phyloP scores from a whole-genome alignment of 2,329 filamentous ascomycete genomes.

The Aspergillus aculeatus region DNA sequence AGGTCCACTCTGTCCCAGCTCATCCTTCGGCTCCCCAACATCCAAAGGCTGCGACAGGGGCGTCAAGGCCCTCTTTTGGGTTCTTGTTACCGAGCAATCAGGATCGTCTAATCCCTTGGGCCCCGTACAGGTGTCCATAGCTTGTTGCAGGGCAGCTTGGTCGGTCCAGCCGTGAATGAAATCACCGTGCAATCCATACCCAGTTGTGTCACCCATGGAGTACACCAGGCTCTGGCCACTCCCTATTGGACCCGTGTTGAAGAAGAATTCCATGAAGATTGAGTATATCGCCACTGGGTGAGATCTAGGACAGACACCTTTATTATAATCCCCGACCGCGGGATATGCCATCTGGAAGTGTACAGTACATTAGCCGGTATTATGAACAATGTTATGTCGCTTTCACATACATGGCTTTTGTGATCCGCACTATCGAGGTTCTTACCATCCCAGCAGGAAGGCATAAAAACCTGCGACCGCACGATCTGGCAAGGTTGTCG shows the following conservation, averaged over 20 bases:
- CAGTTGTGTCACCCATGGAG: constrained; percentile 49
- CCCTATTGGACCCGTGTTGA: constrained; percentile 45
- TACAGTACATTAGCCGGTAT: not conserved
- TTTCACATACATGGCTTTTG: constrained; percentile 31
- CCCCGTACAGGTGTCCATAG: constrained; percentile 32
- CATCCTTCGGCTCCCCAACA: constrained; percentile 11
- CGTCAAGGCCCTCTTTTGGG: constrained; percentile 11
- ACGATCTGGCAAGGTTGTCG: constrained; percentile 40
- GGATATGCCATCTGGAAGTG: constrained; percentile 35
- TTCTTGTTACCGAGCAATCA: constrained; percentile 19
- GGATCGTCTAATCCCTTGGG: constrained; percentile 9
- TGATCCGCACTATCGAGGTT: constrained; percentile 35
- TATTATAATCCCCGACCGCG: constrained; percentile 32
- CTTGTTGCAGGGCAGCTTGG: constrained; percentile 38
- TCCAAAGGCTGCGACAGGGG: constrained; percentile 12
- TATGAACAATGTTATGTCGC: not conserved
- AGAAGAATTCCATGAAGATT: constrained; percentile 62
- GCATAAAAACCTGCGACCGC: constrained; percentile 39
- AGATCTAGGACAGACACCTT: constrained; percentile 33
- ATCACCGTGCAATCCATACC: constrained; percentile 55
- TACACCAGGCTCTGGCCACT: not conserved
- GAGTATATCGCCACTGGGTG: constrained; percentile 58
- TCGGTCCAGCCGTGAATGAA: constrained; percentile 53
- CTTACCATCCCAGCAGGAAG: constrained; percentile 40
- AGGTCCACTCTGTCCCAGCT: constrained; percentile 18